These are phyloP conservation scores for Leccinum fallax DNA, from an alignment of 1,284 basidiomycete species.

Conservation along the genomic window DNA sequence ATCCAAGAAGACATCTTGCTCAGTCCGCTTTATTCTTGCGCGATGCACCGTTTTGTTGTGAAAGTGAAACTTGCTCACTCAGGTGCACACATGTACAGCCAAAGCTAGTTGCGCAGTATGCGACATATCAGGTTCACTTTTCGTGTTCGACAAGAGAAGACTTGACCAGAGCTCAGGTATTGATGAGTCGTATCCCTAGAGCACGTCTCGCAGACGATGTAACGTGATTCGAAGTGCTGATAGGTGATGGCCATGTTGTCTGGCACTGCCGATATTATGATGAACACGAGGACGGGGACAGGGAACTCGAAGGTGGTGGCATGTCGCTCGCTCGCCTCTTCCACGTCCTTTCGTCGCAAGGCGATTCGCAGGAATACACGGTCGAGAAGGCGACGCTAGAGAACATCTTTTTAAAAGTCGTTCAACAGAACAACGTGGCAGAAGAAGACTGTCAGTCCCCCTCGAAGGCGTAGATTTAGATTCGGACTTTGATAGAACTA, in stretches of 20 bases:
- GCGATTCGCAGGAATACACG: constrained; percentile 62
- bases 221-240: constrained; percentile 72
- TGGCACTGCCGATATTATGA: background rate
- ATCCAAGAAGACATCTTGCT: no score
- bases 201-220: constrained; percentile 74
- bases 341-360: constrained; percentile 50
- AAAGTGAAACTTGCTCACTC: no score
- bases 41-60: no score
- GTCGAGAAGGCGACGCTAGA: constrained; percentile 71
- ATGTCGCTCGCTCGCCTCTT: constrained; percentile 60
- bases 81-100: no score
- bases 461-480: background rate
- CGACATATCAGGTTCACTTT: constrained; percentile 45
- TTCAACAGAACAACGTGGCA: constrained; percentile 60
- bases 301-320: background rate
- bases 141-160: constrained; percentile 65
- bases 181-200: constrained; percentile 66
- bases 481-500: background rate
- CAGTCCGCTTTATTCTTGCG: no score
- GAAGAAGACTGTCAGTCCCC: constrained; percentile 42
- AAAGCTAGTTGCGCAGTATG: constrained; percentile 62
- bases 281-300: no score
- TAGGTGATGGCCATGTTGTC: constrained; percentile 31
- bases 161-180: constrained; percentile 51
- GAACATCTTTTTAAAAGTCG: constrained; percentile 75